These are phyloP conservation scores for Polytrichum commune DNA, from an alignment of 225 moss, liverwort and hornwort genomes.

Conservation along the genomic window DNA sequence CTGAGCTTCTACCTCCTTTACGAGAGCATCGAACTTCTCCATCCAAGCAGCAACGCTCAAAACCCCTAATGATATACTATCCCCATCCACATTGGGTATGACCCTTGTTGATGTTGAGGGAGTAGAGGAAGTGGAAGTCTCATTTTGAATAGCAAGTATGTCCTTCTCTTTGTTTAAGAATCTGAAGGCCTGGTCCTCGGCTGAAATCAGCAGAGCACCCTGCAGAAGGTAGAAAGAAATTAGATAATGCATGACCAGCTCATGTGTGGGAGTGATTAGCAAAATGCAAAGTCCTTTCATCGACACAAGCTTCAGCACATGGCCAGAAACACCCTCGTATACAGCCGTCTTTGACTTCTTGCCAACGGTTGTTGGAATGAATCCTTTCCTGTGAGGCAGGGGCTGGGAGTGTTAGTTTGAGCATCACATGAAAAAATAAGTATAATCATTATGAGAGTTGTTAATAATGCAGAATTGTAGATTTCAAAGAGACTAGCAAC, in stretches of 20 bases:
- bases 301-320: conserved; percentile 8
- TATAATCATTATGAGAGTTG: neutral
- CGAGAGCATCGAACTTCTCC: conserved; percentile 16
- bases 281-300: conserved; percentile 1
- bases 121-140: neutral
- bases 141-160: conserved; percentile 15
- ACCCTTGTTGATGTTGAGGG: conserved; percentile 2
- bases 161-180: conserved; percentile 17
- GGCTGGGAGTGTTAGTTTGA: conserved; percentile 16
- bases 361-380: conserved; percentile 13
- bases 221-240: conserved; percentile 18
- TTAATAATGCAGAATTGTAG: neutral
- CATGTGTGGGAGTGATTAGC: conserved; percentile 8
- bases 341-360: conserved; percentile 17
- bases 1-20: conserved; percentile 14
- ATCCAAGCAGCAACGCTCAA: conserved; percentile 17
- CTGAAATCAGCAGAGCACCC: conserved; percentile 31
- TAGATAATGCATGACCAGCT: conserved; percentile 6
- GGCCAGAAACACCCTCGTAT: conserved; percentile 16
- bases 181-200: conserved; percentile 26
- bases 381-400: conserved; percentile 25
- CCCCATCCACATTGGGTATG: neutral
- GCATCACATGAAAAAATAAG: neutral
- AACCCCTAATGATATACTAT: conserved; percentile 2
- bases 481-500: neutral